Conservation (phyloP, 2,329 filamentous ascomycete species). For the Didymella pomorum region DNA sequence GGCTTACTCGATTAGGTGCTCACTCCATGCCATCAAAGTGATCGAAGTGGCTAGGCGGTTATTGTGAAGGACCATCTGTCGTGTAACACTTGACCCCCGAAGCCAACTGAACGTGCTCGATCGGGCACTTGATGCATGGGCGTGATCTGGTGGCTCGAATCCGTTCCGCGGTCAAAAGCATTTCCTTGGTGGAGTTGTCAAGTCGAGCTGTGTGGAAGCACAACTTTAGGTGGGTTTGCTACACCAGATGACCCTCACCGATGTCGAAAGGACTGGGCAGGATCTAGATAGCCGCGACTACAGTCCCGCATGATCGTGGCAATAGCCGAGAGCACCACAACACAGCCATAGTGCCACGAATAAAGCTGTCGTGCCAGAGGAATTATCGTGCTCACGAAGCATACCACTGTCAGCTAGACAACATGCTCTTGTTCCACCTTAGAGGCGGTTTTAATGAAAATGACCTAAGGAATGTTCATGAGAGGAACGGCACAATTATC, state of each 20-base stretch:
- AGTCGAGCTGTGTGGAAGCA: neutral
- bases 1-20: neutral
- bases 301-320: neutral
- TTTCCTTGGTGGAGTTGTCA: slow-evolving; percentile 4
- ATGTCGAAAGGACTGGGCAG: neutral
- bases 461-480: neutral
- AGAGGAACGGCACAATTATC: too few relatives aligned
- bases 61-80: neutral
- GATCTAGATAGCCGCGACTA: neutral
- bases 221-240: neutral
- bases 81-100: neutral
- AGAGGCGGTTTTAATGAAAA: neutral
- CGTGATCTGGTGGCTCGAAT: neutral
- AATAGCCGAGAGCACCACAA: neutral
- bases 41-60: neutral
- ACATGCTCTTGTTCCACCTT: neutral
- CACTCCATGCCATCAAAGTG: neutral
- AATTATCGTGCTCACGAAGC: neutral
- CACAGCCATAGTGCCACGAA: neutral
- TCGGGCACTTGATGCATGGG: neutral
- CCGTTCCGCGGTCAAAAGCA: neutral
- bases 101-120: neutral
- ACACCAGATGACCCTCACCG: neutral
- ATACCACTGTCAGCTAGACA: neutral
- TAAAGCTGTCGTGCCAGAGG: neutral